A percentile compares a stretch with the other conserved stretches of the same genome.
phyloP scores from a whole-genome alignment of 306 rosid species.

The Pyrus bretschneideri region DNA sequence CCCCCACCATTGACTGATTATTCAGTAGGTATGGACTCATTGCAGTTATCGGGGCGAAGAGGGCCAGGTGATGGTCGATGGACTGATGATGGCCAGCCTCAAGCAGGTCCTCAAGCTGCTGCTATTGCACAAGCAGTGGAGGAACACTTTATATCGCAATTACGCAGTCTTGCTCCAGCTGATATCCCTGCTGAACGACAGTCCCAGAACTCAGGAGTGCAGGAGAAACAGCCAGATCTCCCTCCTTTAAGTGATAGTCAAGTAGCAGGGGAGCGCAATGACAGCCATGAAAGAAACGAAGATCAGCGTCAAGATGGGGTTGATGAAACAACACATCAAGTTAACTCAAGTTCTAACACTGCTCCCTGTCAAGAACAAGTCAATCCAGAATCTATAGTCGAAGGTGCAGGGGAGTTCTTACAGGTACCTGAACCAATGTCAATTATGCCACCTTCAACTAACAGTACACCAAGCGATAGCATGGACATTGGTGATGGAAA shows the following conservation, averaged over 20 bases:
- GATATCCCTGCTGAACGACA: conserved; percentile 52
- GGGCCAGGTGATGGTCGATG: conserved; percentile 85
- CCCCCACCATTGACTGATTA: conserved; percentile 93
- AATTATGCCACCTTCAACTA: conserved; percentile 53
- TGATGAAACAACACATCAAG: conserved; percentile 36
- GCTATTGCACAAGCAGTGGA: conserved; percentile 88
- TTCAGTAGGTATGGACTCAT: conserved; percentile 90
- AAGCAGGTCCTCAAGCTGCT: conserved; percentile 77
- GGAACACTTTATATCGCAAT: conserved; percentile 63
- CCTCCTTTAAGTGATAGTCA: conserved; percentile 55
- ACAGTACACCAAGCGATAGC: conserved; percentile 46
- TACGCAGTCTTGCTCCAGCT: conserved; percentile 46
- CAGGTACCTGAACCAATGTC: conserved; percentile 59
- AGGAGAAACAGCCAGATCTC: conserved; percentile 56
- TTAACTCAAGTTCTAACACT: conserved; percentile 37
- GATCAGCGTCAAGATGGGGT: conserved; percentile 59
- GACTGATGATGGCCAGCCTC: conserved; percentile 99
- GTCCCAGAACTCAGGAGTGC: conserved; percentile 47
- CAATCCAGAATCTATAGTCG: conserved; percentile 42
- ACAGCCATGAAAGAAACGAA: conserved; percentile 50
- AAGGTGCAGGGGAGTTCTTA: conserved; percentile 39
- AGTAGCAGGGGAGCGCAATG: conserved; percentile 33
- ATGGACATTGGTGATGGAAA: conserved; percentile 50
- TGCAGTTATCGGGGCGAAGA: conserved; percentile 79
- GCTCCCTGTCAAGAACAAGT: conserved; percentile 43